Base-by-base conservation (phyloP, 1,284 basidiomycete genomes). In the Rhizoctonia solani region DNA sequence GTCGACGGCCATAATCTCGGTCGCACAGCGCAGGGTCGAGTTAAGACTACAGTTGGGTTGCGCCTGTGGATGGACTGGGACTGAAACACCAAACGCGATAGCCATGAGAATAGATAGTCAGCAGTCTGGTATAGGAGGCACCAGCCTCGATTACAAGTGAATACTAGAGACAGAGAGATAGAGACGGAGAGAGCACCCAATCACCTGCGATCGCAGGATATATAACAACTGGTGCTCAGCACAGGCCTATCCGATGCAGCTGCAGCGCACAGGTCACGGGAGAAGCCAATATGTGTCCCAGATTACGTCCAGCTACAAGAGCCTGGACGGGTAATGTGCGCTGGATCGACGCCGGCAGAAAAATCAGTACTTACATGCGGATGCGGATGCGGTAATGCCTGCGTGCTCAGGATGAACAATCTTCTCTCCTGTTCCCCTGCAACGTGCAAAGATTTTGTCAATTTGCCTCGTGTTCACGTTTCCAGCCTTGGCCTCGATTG, bases 1-100 rank as follows among this genome's bases (percentile, higher is more conserved):
- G 14, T 59, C 55, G 11, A 59, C n/a, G n/a, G n/a, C 42, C 55
- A 59, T 59, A 44, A 47, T 59, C 39, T 59, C 55, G 9, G 55
- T 23, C 42, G 25, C 46, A 34, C 42, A 30, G 55, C 16, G 8
- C 5, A 30, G 3, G 29, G 27, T 42, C 16, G 54, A 41, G 39
- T 42, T 44, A 9, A n/a, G 53, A 16, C 32, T 39, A 25, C 42
- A 23, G 54, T 25, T 21, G 37, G 54, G 5, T 19, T 25, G 29
- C 21, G 42, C n/a, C n/a, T n/a, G 11, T 9, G 54, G 39, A 4
- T 41, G 21, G 9, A 27, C 14, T 54, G 53, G 55, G 54, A 56
- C 19, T 16, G 55, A 59, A n/a, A n/a, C n/a, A n/a, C n/a, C n/a
- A 30, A 44, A 59, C 11, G 55, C 55, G 46, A 59, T 59, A 46